These are phyloP conservation scores for Neurospora terricola DNA, from an alignment of 495 filamentous ascomycete species.

Conservation along the genomic window DNA sequence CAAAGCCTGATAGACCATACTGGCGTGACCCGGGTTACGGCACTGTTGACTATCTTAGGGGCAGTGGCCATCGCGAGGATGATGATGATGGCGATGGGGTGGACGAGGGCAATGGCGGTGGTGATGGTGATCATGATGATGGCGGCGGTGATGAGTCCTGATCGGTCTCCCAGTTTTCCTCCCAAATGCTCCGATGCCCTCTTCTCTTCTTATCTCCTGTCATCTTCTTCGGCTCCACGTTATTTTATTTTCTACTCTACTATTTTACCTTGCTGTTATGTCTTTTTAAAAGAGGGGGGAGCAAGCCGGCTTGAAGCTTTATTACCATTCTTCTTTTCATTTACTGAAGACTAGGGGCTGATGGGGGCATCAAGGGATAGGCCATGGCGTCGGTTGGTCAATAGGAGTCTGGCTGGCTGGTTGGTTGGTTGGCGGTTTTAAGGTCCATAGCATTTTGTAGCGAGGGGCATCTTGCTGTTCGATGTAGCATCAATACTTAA, in stretches of 20 bases:
- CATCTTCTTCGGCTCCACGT: neutral
- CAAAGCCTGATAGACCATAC: neutral
- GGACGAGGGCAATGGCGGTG: too few species aligned
- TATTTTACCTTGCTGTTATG: neutral
- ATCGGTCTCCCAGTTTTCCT: too few species aligned
- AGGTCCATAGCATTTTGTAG: neutral
- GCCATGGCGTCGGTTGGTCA: neutral
- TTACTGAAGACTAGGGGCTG: neutral
- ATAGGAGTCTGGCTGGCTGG: neutral
- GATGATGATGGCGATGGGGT: neutral
- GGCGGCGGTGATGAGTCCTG: neutral
- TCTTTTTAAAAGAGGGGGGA: neutral
- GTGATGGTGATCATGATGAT: neutral
- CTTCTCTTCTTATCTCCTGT: neutral
- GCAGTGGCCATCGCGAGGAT: neutral
- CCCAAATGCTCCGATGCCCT: too few species aligned
- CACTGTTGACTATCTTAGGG: neutral
- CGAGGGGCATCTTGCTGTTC: neutral
- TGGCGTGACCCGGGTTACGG: neutral
- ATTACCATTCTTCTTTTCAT: neutral
- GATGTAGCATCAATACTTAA: neutral
- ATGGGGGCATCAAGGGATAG: neutral
- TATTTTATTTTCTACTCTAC: neutral
- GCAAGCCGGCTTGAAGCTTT: neutral
- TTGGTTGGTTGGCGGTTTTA: neutral